Evolutionary conservation across 139 green algal genomes (phyloP), one percentile per base, ranked within the genome.

Genomic region (Chlamydomonas applanata): DNA sequence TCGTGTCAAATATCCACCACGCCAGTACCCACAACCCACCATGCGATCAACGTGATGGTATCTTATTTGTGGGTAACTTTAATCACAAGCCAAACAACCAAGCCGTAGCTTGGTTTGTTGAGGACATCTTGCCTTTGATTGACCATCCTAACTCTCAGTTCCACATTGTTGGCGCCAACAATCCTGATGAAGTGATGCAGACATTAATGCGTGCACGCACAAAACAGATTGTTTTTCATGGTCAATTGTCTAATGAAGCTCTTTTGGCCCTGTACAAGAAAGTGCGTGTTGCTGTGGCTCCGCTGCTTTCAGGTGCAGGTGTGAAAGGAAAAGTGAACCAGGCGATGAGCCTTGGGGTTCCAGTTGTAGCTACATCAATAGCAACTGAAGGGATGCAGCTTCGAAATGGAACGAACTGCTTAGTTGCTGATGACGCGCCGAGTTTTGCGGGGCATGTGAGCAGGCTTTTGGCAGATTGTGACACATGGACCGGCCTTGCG

Each of bases 291-390:
- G 70, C 63, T 22, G 61, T 82, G 30, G 70, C 59, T 14, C 77
- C 77, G 22, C 49, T 82, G 22, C 62, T 72, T 0, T 75, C 61
- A n/a, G 70, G 77, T 1, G 77, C 77, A 16, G 77, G 77, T 0
- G 77, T 82, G 0, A 82, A 82, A 61, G 77, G 77, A 34, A 82
- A 82, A 52, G 62, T 82, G 20, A 72, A 46, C 65, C 71, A 76
- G 71, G 71, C 71, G 20, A 76, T 76, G 71, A 60, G 53, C 29
- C 45, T 53, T 11, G 71, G 56, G 4, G 71, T 76, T 56, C 71
- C 71, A 16, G 57, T 76, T 9, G 71, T 76, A 5, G 71, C 57
- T 3, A 76, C 71, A 3, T 20, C 9, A 33, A 34, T 76, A 5
- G 71, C 71, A 2, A 19, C 61, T 9, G 71, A 76, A 57, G 71